These are phyloP conservation scores for Vicia faba DNA, from an alignment of 306 rosid species.

Conservation along the genomic window DNA sequence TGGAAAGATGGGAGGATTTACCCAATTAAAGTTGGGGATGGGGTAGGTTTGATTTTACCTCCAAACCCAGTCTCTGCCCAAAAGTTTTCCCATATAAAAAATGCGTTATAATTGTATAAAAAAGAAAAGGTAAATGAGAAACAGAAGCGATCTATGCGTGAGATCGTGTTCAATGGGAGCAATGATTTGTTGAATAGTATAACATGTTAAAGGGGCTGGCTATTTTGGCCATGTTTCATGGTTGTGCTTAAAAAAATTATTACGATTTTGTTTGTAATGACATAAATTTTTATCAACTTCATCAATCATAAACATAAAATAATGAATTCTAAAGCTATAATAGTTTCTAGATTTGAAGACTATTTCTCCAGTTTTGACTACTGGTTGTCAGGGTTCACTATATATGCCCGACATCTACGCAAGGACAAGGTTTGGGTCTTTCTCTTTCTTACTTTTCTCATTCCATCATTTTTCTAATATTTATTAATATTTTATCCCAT, in stretches of 20 bases:
- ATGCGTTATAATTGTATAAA: conserved; percentile 41
- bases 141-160: conserved; percentile 36
- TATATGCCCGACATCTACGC: background rate
- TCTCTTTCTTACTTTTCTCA: too few species aligned
- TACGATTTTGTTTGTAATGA: conserved; percentile 44
- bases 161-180: conserved; percentile 44
- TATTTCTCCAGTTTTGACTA: background rate
- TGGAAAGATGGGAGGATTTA: conserved; percentile 35
- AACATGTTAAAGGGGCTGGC: conserved; percentile 37
- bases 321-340: conserved; percentile 27
- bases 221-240: conserved; percentile 42
- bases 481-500: too few species aligned
- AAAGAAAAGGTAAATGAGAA: conserved; percentile 34
- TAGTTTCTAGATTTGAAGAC: conserved; percentile 36
- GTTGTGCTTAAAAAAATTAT: conserved; percentile 42
- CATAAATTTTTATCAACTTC: conserved; percentile 29
- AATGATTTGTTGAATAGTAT: conserved; percentile 33
- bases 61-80: conserved; percentile 11
- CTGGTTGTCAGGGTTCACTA: background rate
- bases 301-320: conserved; percentile 15
- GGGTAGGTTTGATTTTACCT: conserved; percentile 40
- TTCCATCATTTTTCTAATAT: too few species aligned
- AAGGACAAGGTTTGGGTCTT: too few species aligned
- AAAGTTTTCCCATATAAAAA: conserved; percentile 34
- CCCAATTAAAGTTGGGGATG: conserved; percentile 33